Conservation (phyloP, 345 rosid species). For the Brassica carinata region DNA sequence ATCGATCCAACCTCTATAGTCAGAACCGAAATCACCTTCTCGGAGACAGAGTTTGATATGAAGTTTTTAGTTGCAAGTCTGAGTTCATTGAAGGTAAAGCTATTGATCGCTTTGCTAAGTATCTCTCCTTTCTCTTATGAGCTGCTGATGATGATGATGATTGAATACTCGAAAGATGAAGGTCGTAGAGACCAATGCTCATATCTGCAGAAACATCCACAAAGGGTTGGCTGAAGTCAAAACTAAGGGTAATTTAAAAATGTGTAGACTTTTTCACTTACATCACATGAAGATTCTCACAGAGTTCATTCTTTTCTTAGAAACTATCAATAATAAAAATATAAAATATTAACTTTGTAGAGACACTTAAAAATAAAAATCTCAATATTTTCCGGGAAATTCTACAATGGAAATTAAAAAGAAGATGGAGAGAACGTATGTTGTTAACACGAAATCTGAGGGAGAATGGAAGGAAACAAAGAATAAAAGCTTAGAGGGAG, state of each 20-base stretch:
- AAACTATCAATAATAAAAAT: not conserved
- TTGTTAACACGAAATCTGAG: too few relatives aligned
- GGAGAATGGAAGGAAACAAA: too few relatives aligned
- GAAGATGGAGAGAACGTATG: too few relatives aligned
- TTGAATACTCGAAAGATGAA: slow-evolving; percentile 46
- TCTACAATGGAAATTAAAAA: too few relatives aligned
- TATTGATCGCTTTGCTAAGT: slow-evolving; percentile 58
- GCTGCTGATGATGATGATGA: slow-evolving; percentile 46
- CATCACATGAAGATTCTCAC: slow-evolving; percentile 5
- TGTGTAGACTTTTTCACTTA: not conserved
- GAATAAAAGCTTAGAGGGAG: too few relatives aligned
- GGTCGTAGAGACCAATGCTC: slow-evolving; percentile 44
- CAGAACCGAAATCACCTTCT: slow-evolving; percentile 98
- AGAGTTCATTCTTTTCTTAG: not conserved
- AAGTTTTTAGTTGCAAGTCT: slow-evolving; percentile 84
- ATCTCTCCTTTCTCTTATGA: slow-evolving; percentile 79
- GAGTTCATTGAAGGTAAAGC: slow-evolving; percentile 66
- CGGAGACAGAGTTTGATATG: slow-evolving; percentile 88
- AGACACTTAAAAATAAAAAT: not conserved
- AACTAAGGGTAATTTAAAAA: not conserved
- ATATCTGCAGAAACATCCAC: slow-evolving; percentile 30
- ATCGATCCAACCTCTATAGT: slow-evolving; percentile 91
- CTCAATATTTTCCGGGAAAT: too few relatives aligned
- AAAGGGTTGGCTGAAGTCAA: slow-evolving; percentile 20
- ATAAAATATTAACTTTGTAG: not conserved